phyloP scores from a whole-genome alignment of 2,329 filamentous ascomycete genomes.

The Arthrobotrys entomopaga region DNA sequence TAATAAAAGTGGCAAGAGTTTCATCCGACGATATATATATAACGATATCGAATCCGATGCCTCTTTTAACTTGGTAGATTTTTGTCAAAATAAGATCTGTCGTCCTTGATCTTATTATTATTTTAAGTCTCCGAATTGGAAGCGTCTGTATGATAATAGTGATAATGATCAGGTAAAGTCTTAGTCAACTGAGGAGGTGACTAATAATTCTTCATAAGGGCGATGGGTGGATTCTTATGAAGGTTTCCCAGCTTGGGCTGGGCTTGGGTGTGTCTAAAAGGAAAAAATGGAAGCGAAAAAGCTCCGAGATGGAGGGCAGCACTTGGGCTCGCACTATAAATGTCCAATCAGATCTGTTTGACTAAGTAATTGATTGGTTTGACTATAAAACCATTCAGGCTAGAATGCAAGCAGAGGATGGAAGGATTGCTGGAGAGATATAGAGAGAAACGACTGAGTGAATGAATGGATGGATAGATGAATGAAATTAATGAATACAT shows the following conservation, averaged over 20 bases:
- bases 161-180: constrained; percentile 1
- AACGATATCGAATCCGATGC: too few species aligned
- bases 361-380: background rate
- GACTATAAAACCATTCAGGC: too few species aligned
- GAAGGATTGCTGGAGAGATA: background rate
- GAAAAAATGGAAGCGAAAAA: constrained; percentile 36
- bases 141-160: constrained; percentile 1
- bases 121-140: constrained; percentile 33
- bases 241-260: too few species aligned
- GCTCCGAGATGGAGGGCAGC: constrained; percentile 28
- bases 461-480: background rate
- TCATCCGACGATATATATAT: too few species aligned
- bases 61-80: too few species aligned
- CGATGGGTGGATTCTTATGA: too few species aligned
- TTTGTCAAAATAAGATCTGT: too few species aligned
- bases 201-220: background rate
- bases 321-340: background rate
- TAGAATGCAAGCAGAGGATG: background rate
- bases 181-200: constrained; percentile 7
- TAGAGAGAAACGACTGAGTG: background rate
- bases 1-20: too few species aligned
- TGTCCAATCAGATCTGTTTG: background rate
- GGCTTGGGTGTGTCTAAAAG: background rate
- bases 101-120: too few species aligned
- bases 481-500: too few species aligned